A percentile compares a stretch with the other conserved stretches of the same genome.
Evolutionary conservation across 2,329 filamentous ascomycete genomes (phyloP).

Genomic region (Sarocladium kiliense): DNA sequence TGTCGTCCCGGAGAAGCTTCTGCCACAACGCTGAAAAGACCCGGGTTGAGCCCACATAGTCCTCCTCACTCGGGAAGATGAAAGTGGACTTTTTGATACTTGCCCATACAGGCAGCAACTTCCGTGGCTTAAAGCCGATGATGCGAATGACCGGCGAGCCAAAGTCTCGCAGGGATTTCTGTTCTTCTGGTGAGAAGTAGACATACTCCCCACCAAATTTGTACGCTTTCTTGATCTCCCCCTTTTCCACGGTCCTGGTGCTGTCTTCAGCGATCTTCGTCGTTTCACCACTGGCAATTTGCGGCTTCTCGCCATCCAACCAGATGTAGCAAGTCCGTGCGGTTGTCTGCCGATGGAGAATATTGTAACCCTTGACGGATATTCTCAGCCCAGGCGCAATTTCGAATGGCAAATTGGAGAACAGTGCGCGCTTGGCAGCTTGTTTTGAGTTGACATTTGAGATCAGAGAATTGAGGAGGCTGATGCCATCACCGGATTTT

Average conservation of each 20-base stretch:
- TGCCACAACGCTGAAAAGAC: conserved; percentile 89
- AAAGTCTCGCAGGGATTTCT: conserved; percentile 71
- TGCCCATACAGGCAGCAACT: conserved; percentile 73
- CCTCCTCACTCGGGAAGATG: conserved; percentile 88
- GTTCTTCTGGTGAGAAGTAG: conserved; percentile 79
- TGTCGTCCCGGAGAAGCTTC: conserved; percentile 73
- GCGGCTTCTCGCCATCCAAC: conserved; percentile 76
- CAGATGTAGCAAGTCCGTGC: conserved; percentile 83
- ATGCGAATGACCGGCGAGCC: conserved; percentile 80
- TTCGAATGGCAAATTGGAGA: conserved; percentile 82
- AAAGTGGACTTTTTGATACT: conserved; percentile 83
- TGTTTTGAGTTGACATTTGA: conserved; percentile 90
- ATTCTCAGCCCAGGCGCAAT: conserved; percentile 80
- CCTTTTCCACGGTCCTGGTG: conserved; percentile 69
- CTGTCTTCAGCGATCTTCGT: conserved; percentile 74
- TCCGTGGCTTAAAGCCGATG: conserved; percentile 86
- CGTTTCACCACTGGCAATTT: conserved; percentile 72
- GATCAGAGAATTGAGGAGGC: conserved; percentile 71
- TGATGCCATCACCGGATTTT: conserved; percentile 69
- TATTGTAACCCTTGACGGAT: conserved; percentile 87
- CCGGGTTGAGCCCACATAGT: conserved; percentile 83
- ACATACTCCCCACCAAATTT: conserved; percentile 93
- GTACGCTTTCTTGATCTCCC: conserved; percentile 84
- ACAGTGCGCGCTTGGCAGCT: conserved; percentile 76
- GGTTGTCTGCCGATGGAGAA: conserved; percentile 78